These are phyloP conservation scores for Cryptococcus sp. DNA, from an alignment of 1,284 basidiomycete genomes.

Conservation along the genomic window DNA sequence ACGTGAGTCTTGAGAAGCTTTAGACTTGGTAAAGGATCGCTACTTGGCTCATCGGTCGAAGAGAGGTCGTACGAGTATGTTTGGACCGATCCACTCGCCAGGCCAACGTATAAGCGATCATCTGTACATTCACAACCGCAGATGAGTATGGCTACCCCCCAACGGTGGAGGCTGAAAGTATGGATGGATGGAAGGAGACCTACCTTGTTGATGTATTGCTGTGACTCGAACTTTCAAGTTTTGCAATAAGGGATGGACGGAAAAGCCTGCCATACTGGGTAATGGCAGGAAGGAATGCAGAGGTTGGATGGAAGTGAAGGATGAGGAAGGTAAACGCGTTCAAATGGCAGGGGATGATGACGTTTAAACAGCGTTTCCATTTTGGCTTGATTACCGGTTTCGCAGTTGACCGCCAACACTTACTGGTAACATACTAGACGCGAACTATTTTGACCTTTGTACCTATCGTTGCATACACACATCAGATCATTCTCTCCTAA, in stretches of 20 bases:
- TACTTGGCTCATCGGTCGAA: slow-evolving; percentile 17
- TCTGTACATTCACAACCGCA: slow-evolving; percentile 54
- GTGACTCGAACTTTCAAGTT: slow-evolving; percentile 37
- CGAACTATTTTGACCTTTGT: no score
- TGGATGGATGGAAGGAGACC: not conserved
- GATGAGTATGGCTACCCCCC: no score
- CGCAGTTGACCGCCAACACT: not conserved
- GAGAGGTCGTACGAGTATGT: slow-evolving; percentile 28
- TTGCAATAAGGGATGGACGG: slow-evolving; percentile 36
- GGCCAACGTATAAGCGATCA: slow-evolving; percentile 74
- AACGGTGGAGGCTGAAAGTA: not conserved
- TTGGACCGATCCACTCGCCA: slow-evolving; percentile 67
- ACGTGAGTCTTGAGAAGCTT: slow-evolving; percentile 68
- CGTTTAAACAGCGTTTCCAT: not conserved
- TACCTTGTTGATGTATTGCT: slow-evolving; percentile 45
- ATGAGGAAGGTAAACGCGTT: no score
- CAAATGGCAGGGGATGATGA: no score
- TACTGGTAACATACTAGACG: not conserved
- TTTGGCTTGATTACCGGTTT: not conserved
- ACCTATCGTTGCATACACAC: no score
- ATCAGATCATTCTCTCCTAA: no score
- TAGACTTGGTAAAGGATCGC: slow-evolving; percentile 42
- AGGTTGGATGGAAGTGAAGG: no score
- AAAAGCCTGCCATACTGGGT: slow-evolving; percentile 27
- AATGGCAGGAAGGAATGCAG: no score